Percentiles rank a stretch among this genome's conserved stretches.
phyloP scores from a whole-genome alignment of 2,329 filamentous ascomycete genomes.

The Colletotrichum horii region DNA sequence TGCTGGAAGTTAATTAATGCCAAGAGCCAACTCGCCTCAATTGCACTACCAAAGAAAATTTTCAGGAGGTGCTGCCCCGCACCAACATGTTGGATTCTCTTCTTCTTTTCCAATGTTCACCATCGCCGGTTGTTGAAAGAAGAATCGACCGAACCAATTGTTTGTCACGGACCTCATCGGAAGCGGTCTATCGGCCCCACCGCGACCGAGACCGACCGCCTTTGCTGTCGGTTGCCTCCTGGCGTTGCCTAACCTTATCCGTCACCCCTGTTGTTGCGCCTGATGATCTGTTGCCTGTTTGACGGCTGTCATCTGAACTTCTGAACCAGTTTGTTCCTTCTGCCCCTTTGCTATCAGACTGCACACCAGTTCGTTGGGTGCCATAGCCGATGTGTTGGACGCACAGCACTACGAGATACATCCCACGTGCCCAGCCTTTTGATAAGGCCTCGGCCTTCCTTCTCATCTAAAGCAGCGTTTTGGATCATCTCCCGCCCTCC shows the following conservation, averaged over 20 bases:
- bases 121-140: not conserved
- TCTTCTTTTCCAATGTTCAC: not conserved
- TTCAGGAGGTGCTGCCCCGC: not conserved
- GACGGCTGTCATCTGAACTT: slow-evolving; percentile 5
- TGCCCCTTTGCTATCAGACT: not conserved
- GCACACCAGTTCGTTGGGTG: not conserved
- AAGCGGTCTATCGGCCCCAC: not conserved
- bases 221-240: not conserved
- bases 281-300: not conserved
- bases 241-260: not conserved
- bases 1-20: slow-evolving; percentile 17
- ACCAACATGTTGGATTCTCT: not conserved
- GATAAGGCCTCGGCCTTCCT: not conserved
- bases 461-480: not conserved
- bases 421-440: slow-evolving; percentile 4
- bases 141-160: not conserved
- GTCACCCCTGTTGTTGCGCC: not conserved
- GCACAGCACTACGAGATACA: not conserved
- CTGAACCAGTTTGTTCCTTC: not conserved
- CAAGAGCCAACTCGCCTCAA: slow-evolving; percentile 4
- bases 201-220: not conserved
- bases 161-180: not conserved
- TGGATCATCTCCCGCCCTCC: not conserved
- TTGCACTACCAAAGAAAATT: not conserved
- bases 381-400: not conserved